phyloP scores from a whole-genome alignment of 2,329 filamentous ascomycete genomes.

The Uncinocarpus reesii region DNA sequence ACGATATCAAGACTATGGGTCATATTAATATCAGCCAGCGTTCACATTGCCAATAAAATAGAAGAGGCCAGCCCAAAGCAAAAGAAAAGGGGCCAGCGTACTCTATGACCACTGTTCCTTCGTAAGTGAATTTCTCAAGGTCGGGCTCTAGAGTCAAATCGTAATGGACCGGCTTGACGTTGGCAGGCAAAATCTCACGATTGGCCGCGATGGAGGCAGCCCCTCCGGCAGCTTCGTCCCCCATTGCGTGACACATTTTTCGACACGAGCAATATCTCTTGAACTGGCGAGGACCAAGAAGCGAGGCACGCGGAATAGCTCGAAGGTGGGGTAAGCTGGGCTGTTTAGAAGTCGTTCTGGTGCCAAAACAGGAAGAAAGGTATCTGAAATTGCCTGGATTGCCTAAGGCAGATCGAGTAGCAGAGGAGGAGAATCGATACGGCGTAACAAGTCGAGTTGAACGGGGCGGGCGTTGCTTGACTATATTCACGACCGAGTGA shows the following conservation, averaged over 20 bases:
- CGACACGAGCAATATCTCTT: constrained; percentile 63
- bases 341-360: not conserved
- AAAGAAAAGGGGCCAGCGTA: constrained; percentile 31
- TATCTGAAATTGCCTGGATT: constrained; percentile 12
- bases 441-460: not conserved
- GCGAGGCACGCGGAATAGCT: constrained; percentile 19
- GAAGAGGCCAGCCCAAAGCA: not conserved
- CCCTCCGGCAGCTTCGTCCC: constrained; percentile 34
- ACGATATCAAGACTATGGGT: constrained; percentile 59
- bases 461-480: not conserved
- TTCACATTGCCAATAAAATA: not conserved
- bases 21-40: constrained; percentile 16
- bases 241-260: constrained; percentile 60
- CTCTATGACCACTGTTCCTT: constrained; percentile 76
- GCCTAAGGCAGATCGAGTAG: constrained; percentile 19
- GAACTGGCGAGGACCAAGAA: constrained; percentile 25
- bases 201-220: constrained; percentile 49
- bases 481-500: constrained; percentile 8
- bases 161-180: constrained; percentile 88
- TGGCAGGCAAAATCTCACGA: constrained; percentile 79
- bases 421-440: constrained; percentile 13
- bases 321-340: not conserved
- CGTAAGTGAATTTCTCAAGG: constrained; percentile 76
- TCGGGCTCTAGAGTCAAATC: constrained; percentile 84
- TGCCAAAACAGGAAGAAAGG: constrained; percentile 18